These are phyloP conservation scores for Sugiyamaella lignohabitans DNA, from an alignment of 805 yeast genomes.

Conservation along the genomic window DNA sequence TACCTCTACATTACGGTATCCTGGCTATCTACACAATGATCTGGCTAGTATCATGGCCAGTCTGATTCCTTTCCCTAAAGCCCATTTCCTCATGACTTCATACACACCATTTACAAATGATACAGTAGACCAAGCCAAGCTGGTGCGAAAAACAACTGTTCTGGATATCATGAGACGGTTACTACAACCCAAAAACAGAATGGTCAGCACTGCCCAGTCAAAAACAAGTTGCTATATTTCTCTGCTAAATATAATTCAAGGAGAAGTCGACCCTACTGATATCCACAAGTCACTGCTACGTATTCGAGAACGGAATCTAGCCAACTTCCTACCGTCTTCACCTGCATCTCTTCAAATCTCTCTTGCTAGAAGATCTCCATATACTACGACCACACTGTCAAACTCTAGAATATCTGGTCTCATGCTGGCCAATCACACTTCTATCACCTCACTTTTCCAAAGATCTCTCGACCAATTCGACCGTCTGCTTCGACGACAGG, in stretches of 20 bases:
- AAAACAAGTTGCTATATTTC: constrained; percentile 54
- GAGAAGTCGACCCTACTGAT: constrained; percentile 61
- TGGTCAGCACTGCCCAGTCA: constrained; percentile 48
- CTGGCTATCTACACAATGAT: constrained; percentile 85
- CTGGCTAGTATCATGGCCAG: constrained; percentile 74
- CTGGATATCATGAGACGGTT: constrained; percentile 81
- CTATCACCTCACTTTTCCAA: constrained; percentile 58
- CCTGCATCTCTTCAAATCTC: constrained; percentile 75
- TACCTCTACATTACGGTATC: constrained; percentile 84
- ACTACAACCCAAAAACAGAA: constrained; percentile 66
- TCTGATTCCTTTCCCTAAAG: constrained; percentile 76
- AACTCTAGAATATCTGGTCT: constrained; percentile 62
- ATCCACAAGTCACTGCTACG: constrained; percentile 42
- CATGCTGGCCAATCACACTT: constrained; percentile 76
- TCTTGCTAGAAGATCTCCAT: constrained; percentile 67
- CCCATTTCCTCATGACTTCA: constrained; percentile 68
- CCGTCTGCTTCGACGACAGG: constrained; percentile 67
- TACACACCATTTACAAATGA: constrained; percentile 71
- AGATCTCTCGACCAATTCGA: constrained; percentile 73
- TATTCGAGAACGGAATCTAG: constrained; percentile 36
- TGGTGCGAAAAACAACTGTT: constrained; percentile 64
- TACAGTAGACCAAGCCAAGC: constrained; percentile 52
- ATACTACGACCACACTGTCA: constrained; percentile 27
- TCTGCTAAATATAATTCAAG: constrained; percentile 64
- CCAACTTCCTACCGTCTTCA: constrained; percentile 81